Base-by-base conservation (phyloP, 2,329 filamentous ascomycete species). In the Verticillium zaregamsianum region DNA sequence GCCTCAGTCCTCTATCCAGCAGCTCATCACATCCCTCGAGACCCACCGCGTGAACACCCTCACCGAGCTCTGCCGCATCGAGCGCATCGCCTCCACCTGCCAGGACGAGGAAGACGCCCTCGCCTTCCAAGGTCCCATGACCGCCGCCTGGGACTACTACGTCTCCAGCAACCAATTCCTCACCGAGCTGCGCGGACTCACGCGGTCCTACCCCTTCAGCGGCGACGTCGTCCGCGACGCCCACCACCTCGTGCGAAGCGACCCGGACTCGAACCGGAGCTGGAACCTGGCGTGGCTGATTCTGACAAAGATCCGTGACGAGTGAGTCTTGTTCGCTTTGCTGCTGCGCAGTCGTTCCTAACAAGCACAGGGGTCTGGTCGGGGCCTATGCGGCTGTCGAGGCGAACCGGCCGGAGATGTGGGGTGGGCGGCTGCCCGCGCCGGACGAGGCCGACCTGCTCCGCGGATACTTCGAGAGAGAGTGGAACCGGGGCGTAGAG, bases 261-360 rank as follows among this genome's bases (percentile, higher is more conserved):
- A 92, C 65, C 87, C 88, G 0, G 77, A 81, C 20, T 89, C 86
- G 65, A 87, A 86, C 67, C 82, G 86, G 28, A 91, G 88, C 70
- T 92, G 90, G 89, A 93, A 92, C 70, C 79, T 90, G 67, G 90
- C 88, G 52, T 92, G 90, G 89, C 76, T 92, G 55, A 86, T 90
- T 35, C 76, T 92, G 11, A 77, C 76, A 52, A 91, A 90, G 72
- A 86, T 91, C 58, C 79, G 81, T 25, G 83, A 86, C 61, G 86
- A 88, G 87, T 89, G 76, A 73, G 84, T 79, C 35, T 17, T 54
- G 14, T 56, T 62, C 57, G 20, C 20, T 17, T 61, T 58, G 25
- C 35, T 40, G 5, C 15, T 23, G 11, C 8, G 8, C 15, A 2
- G 17, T 15, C 28, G 37, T 20, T 37, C 15, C 23, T 57, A 12